Conservation (phyloP, 345 rosid genomes). For the Populus tremula region DNA sequence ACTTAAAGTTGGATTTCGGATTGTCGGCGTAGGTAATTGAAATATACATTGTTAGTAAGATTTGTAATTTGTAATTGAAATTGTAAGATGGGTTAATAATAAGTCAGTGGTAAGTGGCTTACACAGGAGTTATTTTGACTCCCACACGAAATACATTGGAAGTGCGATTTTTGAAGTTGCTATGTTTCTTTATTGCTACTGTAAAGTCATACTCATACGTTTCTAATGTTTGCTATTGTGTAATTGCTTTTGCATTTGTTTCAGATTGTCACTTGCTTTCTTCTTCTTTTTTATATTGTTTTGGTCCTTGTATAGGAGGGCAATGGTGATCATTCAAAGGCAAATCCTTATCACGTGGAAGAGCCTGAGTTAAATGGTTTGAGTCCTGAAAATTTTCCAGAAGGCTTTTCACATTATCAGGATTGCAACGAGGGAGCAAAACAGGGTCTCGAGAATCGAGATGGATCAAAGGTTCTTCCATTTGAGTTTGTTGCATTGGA, state of each 20-base stretch:
- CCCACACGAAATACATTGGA: background rate
- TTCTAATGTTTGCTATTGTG: background rate
- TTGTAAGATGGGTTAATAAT: background rate
- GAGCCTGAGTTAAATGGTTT: constrained; percentile 36
- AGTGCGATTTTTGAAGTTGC: background rate
- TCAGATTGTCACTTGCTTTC: background rate
- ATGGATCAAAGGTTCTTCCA: constrained; percentile 55
- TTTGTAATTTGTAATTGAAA: background rate
- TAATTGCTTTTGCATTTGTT: background rate
- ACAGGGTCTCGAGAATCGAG: constrained; percentile 57
- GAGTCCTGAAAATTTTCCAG: constrained; percentile 29
- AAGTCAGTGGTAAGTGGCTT: background rate
- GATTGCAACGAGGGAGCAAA: constrained; percentile 46
- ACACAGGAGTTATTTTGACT: background rate
- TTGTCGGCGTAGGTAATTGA: background rate
- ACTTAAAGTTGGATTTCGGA: background rate
- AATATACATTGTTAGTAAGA: background rate
- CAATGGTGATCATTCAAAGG: constrained; percentile 44
- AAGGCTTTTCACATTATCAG: constrained; percentile 28
- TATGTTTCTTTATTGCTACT: background rate
- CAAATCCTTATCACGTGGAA: constrained; percentile 35
- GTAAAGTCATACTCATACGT: too few species aligned
- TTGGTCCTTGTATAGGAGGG: constrained; percentile 44
- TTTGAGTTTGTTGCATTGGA: constrained; percentile 72
- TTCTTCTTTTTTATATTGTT: background rate